phyloP scores from a whole-genome alignment of 1,139 yeast species.

The Sugiyamaella castrensis region DNA sequence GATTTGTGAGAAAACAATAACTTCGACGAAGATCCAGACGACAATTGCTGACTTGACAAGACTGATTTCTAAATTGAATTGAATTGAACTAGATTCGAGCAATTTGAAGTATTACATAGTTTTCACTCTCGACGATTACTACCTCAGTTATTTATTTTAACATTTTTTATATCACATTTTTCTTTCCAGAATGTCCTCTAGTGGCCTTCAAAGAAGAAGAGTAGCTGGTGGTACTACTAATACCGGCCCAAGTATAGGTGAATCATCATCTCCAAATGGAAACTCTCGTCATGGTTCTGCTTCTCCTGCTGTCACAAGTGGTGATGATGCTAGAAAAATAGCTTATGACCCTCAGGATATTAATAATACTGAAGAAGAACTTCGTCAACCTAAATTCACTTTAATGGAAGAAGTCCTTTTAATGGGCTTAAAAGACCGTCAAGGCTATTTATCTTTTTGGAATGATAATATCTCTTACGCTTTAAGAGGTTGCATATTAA shows the following conservation, averaged over 20 bases:
- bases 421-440: conserved; percentile 91
- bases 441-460: conserved; percentile 96
- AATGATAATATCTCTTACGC: conserved; percentile 97
- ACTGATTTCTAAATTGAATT: background rate
- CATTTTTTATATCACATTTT: background rate
- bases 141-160: background rate
- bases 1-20: no score
- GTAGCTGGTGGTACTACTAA: conserved; percentile 33
- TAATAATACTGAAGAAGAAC: conserved; percentile 48
- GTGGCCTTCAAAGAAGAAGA: conserved; percentile 50
- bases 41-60: no score
- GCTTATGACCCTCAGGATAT: conserved; percentile 82
- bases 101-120: background rate
- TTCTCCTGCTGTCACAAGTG: conserved; percentile 14
- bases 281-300: conserved; percentile 9
- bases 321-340: conserved; percentile 52
- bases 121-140: background rate
- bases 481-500: conserved; percentile 85
- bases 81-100: background rate
- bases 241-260: conserved; percentile 4
- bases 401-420: conserved; percentile 94
- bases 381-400: conserved; percentile 67
- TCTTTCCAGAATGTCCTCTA: conserved; percentile 24
- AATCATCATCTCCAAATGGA: conserved; percentile 8
- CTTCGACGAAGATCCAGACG: no score